Evolutionary conservation across 2,329 filamentous ascomycete genomes (phyloP).

Genomic region (Xylaria sp.): DNA sequence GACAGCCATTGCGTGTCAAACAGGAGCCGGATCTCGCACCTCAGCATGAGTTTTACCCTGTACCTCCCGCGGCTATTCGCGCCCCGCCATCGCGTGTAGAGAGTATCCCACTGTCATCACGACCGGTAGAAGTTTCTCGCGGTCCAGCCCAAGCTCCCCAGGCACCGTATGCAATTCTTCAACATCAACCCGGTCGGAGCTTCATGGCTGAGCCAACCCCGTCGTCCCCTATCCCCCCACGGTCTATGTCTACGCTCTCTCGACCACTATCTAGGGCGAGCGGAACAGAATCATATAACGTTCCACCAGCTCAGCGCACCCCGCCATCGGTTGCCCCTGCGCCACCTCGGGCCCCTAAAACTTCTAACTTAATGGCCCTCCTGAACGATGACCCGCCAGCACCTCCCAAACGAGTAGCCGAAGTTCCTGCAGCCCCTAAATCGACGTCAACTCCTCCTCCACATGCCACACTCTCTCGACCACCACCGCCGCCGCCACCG

Average conservation of each 20-base stretch:
- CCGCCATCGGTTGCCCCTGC: slow-evolving; percentile 49
- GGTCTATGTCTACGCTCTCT: slow-evolving; percentile 41
- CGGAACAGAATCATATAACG: slow-evolving; percentile 41
- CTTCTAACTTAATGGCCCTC: slow-evolving; percentile 66
- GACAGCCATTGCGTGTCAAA: slow-evolving; percentile 50
- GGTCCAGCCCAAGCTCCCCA: slow-evolving; percentile 43
- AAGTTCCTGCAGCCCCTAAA: slow-evolving; percentile 50
- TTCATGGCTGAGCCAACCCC: slow-evolving; percentile 49
- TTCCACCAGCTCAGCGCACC: slow-evolving; percentile 45
- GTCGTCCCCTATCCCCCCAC: slow-evolving; percentile 47
- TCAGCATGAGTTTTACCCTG: slow-evolving; percentile 53
- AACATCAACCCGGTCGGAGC: slow-evolving; percentile 48
- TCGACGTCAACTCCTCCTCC: slow-evolving; percentile 60
- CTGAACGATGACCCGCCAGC: slow-evolving; percentile 65
- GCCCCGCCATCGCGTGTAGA: slow-evolving; percentile 49
- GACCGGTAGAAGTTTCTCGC: slow-evolving; percentile 52
- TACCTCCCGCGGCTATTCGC: slow-evolving; percentile 47
- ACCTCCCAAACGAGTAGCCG: slow-evolving; percentile 55
- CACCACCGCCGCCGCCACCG: slow-evolving; percentile 48
- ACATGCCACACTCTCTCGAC: slow-evolving; percentile 49
- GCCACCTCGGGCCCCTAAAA: slow-evolving; percentile 56
- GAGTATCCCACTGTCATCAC: slow-evolving; percentile 47
- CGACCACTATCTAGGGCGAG: slow-evolving; percentile 40
- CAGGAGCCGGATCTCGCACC: slow-evolving; percentile 56
- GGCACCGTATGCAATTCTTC: slow-evolving; percentile 45